Base-by-base conservation (phyloP, 257 asterid species). In the Misopates orontium region DNA sequence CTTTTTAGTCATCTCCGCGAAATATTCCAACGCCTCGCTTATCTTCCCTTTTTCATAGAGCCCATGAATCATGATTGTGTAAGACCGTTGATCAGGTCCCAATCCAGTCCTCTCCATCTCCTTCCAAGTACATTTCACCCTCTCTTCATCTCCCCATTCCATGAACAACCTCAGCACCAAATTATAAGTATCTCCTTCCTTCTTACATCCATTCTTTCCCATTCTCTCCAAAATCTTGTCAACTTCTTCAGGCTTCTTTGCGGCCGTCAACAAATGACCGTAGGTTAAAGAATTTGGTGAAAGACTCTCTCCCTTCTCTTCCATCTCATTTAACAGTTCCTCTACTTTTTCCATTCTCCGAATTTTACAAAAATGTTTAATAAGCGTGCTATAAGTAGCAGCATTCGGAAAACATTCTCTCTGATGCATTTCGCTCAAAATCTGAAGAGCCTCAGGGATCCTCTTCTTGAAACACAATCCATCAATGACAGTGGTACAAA, bases 401-500 rank as follows among this genome's bases (percentile, higher is more conserved):
- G 64, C 78, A 58, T 88, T 78, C 6, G 91, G 92, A 8, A 70
- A 54, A 32, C 84, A 80, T 1, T 70, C 85, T 63, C 73, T 76
- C 63, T 65, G 78, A 13, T 73, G 72, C 98, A 91, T 89, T 70
- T 76, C 87, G 0, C 19, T 19, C 5, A 86, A 78, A 21, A 91
- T 83, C 69, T 63, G 59, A 1, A 91, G 80, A 24, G 96, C 98
- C 62, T 88, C 95, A 0, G 96, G 96, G 4, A 91, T 82, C 63
- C 90, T 79, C 75, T 89, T 87, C 86, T 91, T 91, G 84, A 86
- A 91, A 77, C 98, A 89, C 72, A 91, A 64, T 21, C 96, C 96
- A 39, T 91, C 90, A 3, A 91, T 82, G 10, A 91, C 85, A 0
- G 77, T 77, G 73, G 89, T 91, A 78, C 98, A 91, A 21, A 89